Conservation (phyloP, 345 rosid species). For the Limnanthes douglasii region DNA sequence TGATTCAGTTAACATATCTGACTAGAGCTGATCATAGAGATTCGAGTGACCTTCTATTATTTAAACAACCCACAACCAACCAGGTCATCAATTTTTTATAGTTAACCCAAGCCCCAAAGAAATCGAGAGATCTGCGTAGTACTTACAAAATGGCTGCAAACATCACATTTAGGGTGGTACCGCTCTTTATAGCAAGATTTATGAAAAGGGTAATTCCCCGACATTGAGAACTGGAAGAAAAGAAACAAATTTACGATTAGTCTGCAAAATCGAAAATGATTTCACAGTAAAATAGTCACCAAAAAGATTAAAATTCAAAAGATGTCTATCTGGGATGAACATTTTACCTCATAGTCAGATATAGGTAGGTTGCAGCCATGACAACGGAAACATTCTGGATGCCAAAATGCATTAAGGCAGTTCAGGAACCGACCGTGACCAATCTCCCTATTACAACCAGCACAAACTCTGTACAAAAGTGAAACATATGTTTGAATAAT, state of each 20-base stretch:
- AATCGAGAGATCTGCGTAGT: too few species aligned
- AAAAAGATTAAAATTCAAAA: background rate
- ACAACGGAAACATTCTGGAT: constrained; percentile 91
- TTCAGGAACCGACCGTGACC: constrained; percentile 80
- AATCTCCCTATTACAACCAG: constrained; percentile 81
- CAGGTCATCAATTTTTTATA: too few species aligned
- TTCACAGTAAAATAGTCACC: constrained; percentile 1
- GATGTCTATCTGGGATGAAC: constrained; percentile 4
- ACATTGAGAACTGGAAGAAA: constrained; percentile 56
- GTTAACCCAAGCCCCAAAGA: too few species aligned
- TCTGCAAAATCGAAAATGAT: background rate
- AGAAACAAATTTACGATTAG: constrained; percentile 11
- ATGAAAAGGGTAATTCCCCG: constrained; percentile 76
- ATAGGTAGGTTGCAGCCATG: constrained; percentile 67
- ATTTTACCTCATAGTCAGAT: constrained; percentile 71
- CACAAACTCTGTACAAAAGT: constrained; percentile 55
- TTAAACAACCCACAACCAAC: too few species aligned
- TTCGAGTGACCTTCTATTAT: too few species aligned
- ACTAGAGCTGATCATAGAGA: too few species aligned
- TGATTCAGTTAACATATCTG: too few species aligned
- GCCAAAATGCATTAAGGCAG: constrained; percentile 81
- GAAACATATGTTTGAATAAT: constrained; percentile 1
- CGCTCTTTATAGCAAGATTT: constrained; percentile 79
- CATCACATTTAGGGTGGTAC: constrained; percentile 92
- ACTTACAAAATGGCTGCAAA: constrained; percentile 83